These are phyloP conservation scores for Hirschioporus abietinus DNA, from an alignment of 768 basidiomycete genomes.

Conservation along the genomic window DNA sequence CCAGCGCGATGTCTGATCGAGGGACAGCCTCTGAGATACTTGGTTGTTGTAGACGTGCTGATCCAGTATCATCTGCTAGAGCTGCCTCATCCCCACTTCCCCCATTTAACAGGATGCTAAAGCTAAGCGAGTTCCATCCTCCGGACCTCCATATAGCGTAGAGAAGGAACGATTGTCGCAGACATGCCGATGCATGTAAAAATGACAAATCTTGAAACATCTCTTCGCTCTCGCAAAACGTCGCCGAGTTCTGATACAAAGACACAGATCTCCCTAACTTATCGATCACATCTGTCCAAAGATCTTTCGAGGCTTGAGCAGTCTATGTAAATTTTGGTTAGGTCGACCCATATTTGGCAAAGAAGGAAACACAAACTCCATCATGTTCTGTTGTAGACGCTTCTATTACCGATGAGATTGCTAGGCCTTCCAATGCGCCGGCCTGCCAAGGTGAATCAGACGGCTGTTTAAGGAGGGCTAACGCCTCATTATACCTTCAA, in stretches of 20 bases:
- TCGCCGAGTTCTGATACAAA: constrained; percentile 56
- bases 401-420: constrained; percentile 73
- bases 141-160: constrained; percentile 82
- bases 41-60: constrained; percentile 58
- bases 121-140: constrained; percentile 79
- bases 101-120: constrained; percentile 68
- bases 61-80: constrained; percentile 48
- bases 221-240: constrained; percentile 40
- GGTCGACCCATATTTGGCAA: constrained; percentile 16
- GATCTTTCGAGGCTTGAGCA: constrained; percentile 39
- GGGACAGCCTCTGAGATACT: constrained; percentile 40
- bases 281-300: constrained; percentile 76
- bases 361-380: constrained; percentile 42
- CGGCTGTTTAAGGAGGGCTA: constrained; percentile 65
- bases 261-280: constrained; percentile 57
- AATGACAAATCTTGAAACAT: constrained; percentile 61
- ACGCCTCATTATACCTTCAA: constrained; percentile 79
- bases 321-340: constrained; percentile 12
- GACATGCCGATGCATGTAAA: constrained; percentile 58
- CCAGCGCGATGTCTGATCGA: constrained; percentile 57
- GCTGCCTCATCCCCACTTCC: constrained; percentile 33
- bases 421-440: constrained; percentile 79
- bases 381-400: constrained; percentile 78
- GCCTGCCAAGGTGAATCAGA: constrained; percentile 89
- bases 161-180: constrained; percentile 69